These are phyloP conservation scores for Sophora flavescens DNA, from an alignment of 306 rosid genomes.

Conservation along the genomic window DNA sequence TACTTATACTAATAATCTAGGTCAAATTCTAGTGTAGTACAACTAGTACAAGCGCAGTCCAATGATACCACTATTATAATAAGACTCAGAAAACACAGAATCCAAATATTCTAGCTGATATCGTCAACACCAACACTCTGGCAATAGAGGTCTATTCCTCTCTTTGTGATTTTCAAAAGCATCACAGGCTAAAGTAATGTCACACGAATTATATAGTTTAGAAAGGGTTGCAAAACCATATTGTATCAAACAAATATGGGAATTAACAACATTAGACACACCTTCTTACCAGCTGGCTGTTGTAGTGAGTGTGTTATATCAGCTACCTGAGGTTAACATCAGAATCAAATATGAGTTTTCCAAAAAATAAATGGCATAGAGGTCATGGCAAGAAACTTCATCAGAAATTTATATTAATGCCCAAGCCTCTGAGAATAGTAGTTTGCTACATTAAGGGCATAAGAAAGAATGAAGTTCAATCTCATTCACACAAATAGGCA, in stretches of 20 bases:
- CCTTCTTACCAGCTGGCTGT: conserved; percentile 98
- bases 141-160: conserved; percentile 24
- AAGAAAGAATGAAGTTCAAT: conserved; percentile 20
- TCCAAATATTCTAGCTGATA: conserved; percentile 20
- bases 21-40: neutral
- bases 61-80: neutral
- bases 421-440: neutral
- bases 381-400: conserved; percentile 9
- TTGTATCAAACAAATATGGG: conserved; percentile 4
- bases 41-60: neutral
- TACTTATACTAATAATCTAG: conserved; percentile 12
- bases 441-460: conserved; percentile 16
- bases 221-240: conserved; percentile 12
- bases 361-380: conserved; percentile 32
- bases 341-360: conserved; percentile 38
- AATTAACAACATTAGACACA: conserved; percentile 39
- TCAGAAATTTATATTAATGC: neutral
- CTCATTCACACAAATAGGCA: conserved; percentile 7
- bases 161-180: conserved; percentile 28
- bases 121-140: neutral
- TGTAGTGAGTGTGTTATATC: conserved; percentile 92
- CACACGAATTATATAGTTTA: conserved; percentile 23
- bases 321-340: conserved; percentile 71
- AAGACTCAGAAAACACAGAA: conserved; percentile 8
- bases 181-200: conserved; percentile 23